Percentiles rank a stretch among this genome's conserved stretches.
Conservation (phyloP, 176 grass and related monocot genomes). For the Urochloa ruziziensis region DNA sequence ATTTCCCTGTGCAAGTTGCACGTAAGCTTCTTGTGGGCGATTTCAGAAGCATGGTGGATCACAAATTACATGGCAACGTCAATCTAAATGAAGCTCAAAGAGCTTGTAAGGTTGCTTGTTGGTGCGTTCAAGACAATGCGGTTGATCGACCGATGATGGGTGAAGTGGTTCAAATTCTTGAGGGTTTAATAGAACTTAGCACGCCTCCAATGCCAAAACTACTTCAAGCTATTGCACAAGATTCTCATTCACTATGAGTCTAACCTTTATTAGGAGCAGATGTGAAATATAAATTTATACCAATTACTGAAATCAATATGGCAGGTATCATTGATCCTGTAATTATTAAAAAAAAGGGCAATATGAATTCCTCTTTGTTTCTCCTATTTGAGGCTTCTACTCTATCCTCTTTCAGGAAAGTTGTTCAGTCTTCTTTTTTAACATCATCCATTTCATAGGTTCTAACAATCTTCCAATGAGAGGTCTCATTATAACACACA, state of each 20-base stretch:
- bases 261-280: neutral
- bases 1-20: constrained; percentile 34
- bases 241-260: neutral
- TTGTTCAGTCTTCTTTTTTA: no score
- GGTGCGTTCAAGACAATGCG: neutral
- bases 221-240: neutral
- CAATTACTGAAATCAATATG: no score
- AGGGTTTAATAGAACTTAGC: neutral
- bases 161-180: neutral
- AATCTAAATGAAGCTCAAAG: constrained; percentile 31
- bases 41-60: constrained; percentile 33
- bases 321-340: no score
- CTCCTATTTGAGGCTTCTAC: no score
- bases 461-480: no score
- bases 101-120: constrained; percentile 45
- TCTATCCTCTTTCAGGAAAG: no score
- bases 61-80: constrained; percentile 11
- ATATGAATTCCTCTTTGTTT: no score
- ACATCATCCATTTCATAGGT: no score
- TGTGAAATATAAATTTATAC: no score
- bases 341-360: no score
- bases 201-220: neutral
- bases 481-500: no score
- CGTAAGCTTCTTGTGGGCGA: constrained; percentile 36
- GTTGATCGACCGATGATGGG: neutral